phyloP scores from a whole-genome alignment of 495 filamentous ascomycete species.

The Trichoderma erinaceum region DNA sequence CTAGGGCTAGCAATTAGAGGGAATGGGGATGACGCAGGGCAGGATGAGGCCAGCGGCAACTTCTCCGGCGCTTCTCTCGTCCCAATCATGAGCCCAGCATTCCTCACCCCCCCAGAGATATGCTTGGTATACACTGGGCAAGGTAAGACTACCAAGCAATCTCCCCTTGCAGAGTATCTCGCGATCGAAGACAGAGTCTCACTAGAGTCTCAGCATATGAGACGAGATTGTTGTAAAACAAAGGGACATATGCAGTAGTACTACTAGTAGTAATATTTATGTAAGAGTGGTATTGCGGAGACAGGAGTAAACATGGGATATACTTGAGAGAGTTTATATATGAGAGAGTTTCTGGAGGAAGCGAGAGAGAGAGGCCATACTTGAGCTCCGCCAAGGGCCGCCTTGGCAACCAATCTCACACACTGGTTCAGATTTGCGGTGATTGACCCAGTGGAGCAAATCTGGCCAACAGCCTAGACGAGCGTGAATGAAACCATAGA shows the following conservation, averaged over 20 bases:
- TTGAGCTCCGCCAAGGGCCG: conserved; percentile 68
- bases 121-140: background rate
- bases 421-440: conserved; percentile 73
- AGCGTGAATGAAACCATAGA: background rate
- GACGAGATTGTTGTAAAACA: background rate
- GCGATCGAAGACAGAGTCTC: conserved; percentile 4
- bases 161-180: background rate
- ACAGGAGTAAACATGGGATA: background rate
- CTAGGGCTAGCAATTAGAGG: background rate
- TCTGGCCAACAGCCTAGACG: conserved; percentile 74
- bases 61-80: background rate
- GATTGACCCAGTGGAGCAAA: conserved; percentile 78
- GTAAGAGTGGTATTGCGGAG: no score
- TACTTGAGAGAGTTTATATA: background rate
- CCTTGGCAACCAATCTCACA: conserved; percentile 61
- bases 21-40: conserved; percentile 15
- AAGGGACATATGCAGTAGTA: conserved; percentile 6
- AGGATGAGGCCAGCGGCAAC: background rate
- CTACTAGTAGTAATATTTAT: no score
- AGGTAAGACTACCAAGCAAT: no score
- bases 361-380: conserved; percentile 34
- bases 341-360: background rate
- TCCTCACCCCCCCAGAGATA: background rate
- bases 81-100: background rate
- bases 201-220: background rate